Evolutionary conservation across 2,329 filamentous ascomycete genomes (phyloP).

Genomic region (Sporothrix brunneoviolacea): DNA sequence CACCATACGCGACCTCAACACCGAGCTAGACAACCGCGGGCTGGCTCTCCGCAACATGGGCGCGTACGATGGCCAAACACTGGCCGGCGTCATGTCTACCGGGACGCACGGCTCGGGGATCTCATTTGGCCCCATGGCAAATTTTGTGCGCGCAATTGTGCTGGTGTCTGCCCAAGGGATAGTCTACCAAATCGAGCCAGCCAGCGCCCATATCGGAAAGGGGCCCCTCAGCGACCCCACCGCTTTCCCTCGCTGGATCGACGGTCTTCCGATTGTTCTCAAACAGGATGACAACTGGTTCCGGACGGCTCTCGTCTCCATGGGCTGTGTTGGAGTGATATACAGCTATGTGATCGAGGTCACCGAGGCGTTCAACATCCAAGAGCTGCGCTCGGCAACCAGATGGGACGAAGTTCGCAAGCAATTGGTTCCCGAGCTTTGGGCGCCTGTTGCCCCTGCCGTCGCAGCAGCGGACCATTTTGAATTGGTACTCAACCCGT

Average conservation of each 20-base stretch:
- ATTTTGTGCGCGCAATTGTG: slow-evolving; percentile 20
- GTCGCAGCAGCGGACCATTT: slow-evolving; percentile 21
- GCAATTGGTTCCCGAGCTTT: slow-evolving; percentile 18
- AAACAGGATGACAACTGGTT: slow-evolving; percentile 23
- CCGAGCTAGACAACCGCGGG: slow-evolving; percentile 20
- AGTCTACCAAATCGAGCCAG: slow-evolving; percentile 24
- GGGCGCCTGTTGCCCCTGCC: slow-evolving; percentile 16
- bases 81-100: slow-evolving; percentile 21
- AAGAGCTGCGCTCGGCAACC: slow-evolving; percentile 19
- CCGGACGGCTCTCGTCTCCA: slow-evolving; percentile 20
- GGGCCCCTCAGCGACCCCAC: slow-evolving; percentile 19
- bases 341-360: slow-evolving; percentile 23
- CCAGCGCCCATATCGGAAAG: slow-evolving; percentile 1
- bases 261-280: slow-evolving; percentile 18
- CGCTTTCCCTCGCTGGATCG: slow-evolving; percentile 17
- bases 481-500: slow-evolving; percentile 23
- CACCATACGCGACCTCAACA: slow-evolving; percentile 21
- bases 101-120: slow-evolving; percentile 23
- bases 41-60: slow-evolving; percentile 23
- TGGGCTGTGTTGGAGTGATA: slow-evolving; percentile 23
- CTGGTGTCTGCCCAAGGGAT: slow-evolving; percentile 20
- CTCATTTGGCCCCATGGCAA: slow-evolving; percentile 18
- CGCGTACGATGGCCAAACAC: slow-evolving; percentile 22
- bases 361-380: slow-evolving; percentile 18
- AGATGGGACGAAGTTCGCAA: slow-evolving; percentile 20